Evolutionary conservation across 1,139 yeast species (phyloP), one percentile per base, ranked within the genome.

Genomic region (Citeromyces siamensis): DNA sequence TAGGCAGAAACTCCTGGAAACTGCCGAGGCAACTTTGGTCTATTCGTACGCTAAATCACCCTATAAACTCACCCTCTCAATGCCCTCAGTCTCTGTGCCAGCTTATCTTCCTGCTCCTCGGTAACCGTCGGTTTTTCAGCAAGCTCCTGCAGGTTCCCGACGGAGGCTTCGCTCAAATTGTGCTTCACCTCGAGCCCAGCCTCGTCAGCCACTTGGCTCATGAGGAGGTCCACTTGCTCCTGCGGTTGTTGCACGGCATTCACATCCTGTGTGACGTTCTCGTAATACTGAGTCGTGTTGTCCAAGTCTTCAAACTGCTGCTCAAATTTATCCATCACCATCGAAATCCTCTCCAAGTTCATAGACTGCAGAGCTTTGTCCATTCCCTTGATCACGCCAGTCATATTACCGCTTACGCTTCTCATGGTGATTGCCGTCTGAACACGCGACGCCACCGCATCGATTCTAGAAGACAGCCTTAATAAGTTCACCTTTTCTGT

Each of bases 371-470:
- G 70, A 1, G 98, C 98, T 49, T 74, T 78, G 54, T 93, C 98
- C 98, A 93, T 90, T 10, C 97, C 97, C 49, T 69, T 74, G 37
- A 93, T 93, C 7, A 90, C 96, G 41, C 73, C 78, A 4, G 93
- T 73, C 97, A 93, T 90, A 48, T 86, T 88, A 1, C 93, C 90
- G 0, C 95, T 84, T 5, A 90, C 95, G 37, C 82, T 74, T 46
- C 95, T 68, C 98, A 90, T 90, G 0, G 97, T 88, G 4, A 88
- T 96, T 0, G 98, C 97, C 0, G 98, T 93, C 51, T 90, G 97
- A 2, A 93, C 95, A 41, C 98, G 62, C 7, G 94, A 80, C 0
- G 97, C 95, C 20, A 93, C 98, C 0, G 97, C 93, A 56, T 93
- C 99, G 23, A 93, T 84, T 40, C 97, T 62, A 0, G 95, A 83